Evolutionary conservation across 2,329 filamentous ascomycete species (phyloP).

Genomic region (Xylariaceae sp.): DNA sequence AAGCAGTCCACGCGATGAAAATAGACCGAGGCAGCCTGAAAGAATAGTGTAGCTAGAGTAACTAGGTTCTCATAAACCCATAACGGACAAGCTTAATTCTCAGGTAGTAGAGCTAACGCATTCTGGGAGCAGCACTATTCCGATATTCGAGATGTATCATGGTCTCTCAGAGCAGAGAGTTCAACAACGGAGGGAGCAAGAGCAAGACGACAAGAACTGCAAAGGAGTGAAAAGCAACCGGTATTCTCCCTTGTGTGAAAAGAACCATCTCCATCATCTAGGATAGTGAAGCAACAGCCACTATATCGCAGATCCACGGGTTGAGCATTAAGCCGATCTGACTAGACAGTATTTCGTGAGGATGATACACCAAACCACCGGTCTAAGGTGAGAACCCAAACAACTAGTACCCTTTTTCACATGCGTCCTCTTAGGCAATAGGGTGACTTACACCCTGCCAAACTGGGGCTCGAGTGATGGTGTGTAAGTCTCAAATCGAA

Average conservation of each 20-base stretch:
- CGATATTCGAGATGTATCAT: not conserved
- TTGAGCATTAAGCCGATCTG: slow-evolving; percentile 1
- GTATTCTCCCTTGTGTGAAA: not conserved
- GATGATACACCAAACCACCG: not conserved
- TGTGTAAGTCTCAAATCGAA: not conserved
- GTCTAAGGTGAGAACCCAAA: not conserved
- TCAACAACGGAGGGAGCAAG: not conserved
- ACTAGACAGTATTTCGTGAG: slow-evolving; percentile 3
- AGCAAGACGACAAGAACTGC: not conserved
- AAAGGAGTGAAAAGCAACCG: not conserved
- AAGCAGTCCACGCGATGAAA: not conserved
- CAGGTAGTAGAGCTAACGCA: too few relatives aligned
- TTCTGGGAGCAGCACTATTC: too few relatives aligned
- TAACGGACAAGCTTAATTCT: not conserved
- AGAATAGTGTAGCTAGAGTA: not conserved
- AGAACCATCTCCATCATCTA: not conserved
- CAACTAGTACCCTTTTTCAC: not conserved
- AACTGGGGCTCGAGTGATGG: not conserved
- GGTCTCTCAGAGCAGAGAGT: not conserved
- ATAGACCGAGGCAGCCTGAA: not conserved
- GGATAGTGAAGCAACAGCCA: not conserved
- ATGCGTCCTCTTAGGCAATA: not conserved
- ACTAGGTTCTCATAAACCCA: not conserved
- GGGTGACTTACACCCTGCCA: not conserved
- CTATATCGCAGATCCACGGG: not conserved